Evolutionary conservation across 2,329 filamentous ascomycete genomes (phyloP).

Genomic region (Phoma herbarum): DNA sequence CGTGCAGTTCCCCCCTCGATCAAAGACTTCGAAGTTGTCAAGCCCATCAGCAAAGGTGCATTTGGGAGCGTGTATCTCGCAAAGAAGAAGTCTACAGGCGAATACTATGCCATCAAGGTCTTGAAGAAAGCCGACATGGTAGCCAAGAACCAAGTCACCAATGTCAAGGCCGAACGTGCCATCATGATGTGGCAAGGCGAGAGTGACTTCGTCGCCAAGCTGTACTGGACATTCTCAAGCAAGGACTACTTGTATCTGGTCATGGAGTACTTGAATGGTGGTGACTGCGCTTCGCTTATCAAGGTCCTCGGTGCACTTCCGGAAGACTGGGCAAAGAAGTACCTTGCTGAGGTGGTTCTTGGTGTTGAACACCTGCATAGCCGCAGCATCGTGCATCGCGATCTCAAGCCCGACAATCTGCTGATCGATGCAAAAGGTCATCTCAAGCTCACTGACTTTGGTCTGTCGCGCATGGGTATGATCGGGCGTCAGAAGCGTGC

Average conservation of each 20-base stretch:
- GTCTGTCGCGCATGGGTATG: constrained; percentile 94
- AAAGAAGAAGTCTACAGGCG: constrained; percentile 97
- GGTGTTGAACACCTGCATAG: constrained; percentile 96
- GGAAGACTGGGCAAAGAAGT: constrained; percentile 98
- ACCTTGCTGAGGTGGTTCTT: constrained; percentile 94
- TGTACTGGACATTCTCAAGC: constrained; percentile 99
- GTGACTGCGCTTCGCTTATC: constrained; percentile 95
- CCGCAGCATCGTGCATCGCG: constrained; percentile 93
- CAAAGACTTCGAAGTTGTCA: constrained; percentile 99
- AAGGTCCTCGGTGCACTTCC: constrained; percentile 91
- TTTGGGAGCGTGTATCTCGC: constrained; percentile 98
- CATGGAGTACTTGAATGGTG: constrained; percentile 98
- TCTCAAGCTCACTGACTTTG: constrained; percentile 96
- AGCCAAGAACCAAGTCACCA: constrained; percentile 98
- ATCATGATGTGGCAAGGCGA: constrained; percentile 99
- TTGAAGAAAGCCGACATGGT: constrained; percentile 99
- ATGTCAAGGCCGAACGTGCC: constrained; percentile 96
- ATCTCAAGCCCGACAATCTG: constrained; percentile 96
- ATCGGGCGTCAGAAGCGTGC: constrained; percentile 96
- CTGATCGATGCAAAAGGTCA: constrained; percentile 97
- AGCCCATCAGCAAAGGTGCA: constrained; percentile 97
- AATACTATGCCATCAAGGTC: constrained; percentile 99
- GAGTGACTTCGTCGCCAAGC: constrained; percentile 97
- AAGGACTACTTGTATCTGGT: constrained; percentile 98
- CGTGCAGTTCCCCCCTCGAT: constrained; percentile 93